These are phyloP conservation scores for Durio zibethinus DNA, from an alignment of 345 rosid genomes.

Conservation along the genomic window DNA sequence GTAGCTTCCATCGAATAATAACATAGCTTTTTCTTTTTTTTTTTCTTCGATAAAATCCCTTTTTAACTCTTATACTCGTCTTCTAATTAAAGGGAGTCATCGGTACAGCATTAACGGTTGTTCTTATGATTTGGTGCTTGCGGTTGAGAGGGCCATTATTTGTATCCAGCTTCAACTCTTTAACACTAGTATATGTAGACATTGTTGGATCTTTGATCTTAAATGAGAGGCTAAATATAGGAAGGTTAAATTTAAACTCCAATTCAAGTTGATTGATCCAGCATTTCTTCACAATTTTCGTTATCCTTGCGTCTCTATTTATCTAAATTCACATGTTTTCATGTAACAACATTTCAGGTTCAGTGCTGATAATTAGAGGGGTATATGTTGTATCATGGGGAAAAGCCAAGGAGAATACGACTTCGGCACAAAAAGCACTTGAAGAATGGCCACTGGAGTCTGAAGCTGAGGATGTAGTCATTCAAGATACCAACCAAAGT, in stretches of 20 bases:
- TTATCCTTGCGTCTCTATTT: background rate
- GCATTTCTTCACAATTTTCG: background rate
- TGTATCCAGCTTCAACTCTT: constrained; percentile 13
- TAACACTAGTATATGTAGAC: background rate
- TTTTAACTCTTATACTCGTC: background rate
- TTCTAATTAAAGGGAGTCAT: background rate
- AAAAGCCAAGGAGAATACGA: constrained; percentile 2
- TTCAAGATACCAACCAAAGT: background rate
- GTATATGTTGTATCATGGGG: constrained; percentile 6
- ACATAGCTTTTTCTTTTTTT: background rate
- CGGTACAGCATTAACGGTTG: background rate
- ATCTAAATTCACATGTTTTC: background rate
- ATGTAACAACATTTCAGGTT: background rate
- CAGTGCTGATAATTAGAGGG: constrained; percentile 1
- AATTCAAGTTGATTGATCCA: background rate
- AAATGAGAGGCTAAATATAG: background rate
- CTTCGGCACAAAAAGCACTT: background rate
- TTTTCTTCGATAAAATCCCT: background rate
- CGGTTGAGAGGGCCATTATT: constrained; percentile 6
- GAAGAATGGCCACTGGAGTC: background rate
- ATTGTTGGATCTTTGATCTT: constrained; percentile 5
- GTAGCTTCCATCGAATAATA: background rate
- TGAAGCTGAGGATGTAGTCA: background rate
- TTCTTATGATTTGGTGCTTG: constrained; percentile 6
- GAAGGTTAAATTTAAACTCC: constrained; percentile 2